Evolutionary conservation across 306 rosid species (phyloP).

Genomic region (Pueraria montana): DNA sequence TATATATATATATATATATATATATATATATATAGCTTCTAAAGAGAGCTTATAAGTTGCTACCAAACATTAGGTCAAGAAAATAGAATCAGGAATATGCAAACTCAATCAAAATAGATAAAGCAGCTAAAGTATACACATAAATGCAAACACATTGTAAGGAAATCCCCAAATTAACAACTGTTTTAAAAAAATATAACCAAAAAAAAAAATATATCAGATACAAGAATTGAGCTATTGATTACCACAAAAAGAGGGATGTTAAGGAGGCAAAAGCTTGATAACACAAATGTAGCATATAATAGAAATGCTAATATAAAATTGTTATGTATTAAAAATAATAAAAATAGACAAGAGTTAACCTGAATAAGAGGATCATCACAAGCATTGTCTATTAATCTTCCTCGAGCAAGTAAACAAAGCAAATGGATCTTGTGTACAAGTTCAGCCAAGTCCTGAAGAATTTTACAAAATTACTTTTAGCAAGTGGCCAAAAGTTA

Average conservation of each 20-base stretch:
- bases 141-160: constrained; percentile 8
- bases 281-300: constrained; percentile 17
- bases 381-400: constrained; percentile 83
- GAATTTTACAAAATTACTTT: constrained; percentile 1
- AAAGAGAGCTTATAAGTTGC: neutral
- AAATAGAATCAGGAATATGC: constrained; percentile 31
- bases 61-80: neutral
- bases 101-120: constrained; percentile 24
- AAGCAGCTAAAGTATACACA: constrained; percentile 25
- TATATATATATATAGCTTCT: neutral
- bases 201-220: neutral
- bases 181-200: constrained; percentile 27
- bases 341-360: constrained; percentile 33
- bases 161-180: constrained; percentile 18
- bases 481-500: constrained; percentile 38
- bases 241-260: constrained; percentile 21
- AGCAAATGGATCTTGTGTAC: constrained; percentile 94
- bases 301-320: constrained; percentile 29
- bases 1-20: no score
- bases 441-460: constrained; percentile 84
- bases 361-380: constrained; percentile 93
- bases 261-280: constrained; percentile 27
- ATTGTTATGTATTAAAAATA: constrained; percentile 25
- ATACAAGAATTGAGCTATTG: constrained; percentile 22
- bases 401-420: constrained; percentile 95